Evolutionary conservation across 495 filamentous ascomycete species (phyloP).

Genomic region (Ramalina intermedia): DNA sequence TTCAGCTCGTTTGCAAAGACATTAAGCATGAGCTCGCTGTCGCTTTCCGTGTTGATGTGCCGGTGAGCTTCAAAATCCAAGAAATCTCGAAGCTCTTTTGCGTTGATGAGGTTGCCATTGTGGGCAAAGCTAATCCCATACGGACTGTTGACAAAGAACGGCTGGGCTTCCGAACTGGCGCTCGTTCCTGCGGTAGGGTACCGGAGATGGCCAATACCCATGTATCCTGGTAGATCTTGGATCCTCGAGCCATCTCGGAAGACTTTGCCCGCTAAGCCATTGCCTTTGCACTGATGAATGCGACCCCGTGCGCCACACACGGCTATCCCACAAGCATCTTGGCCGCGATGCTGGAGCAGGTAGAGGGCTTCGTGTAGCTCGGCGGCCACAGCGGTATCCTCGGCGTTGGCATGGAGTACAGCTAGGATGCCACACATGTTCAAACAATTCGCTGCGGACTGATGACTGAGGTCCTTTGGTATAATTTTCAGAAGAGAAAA

Average conservation of each 20-base stretch:
- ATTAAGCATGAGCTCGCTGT: conserved; percentile 91
- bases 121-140: conserved; percentile 51
- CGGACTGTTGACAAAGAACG: conserved; percentile 55
- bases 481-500: conserved; percentile 3
- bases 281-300: conserved; percentile 83
- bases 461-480: conserved; percentile 3
- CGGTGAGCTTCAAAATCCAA: conserved; percentile 82
- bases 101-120: conserved; percentile 94
- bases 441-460: not conserved
- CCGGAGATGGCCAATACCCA: conserved; percentile 79
- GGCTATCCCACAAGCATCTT: conserved; percentile 75
- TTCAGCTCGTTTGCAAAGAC: conserved; percentile 88
- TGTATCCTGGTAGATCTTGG: conserved; percentile 67
- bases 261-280: conserved; percentile 81
- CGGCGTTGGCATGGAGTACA: conserved; percentile 57
- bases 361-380: conserved; percentile 85
- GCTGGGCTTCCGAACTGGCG: conserved; percentile 67
- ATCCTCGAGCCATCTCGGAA: conserved; percentile 61
- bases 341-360: conserved; percentile 56
- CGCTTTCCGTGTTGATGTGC: conserved; percentile 93
- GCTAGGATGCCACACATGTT: conserved; percentile 79
- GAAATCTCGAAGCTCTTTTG: conserved; percentile 58
- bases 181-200: conserved; percentile 87
- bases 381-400: conserved; percentile 47
- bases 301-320: conserved; percentile 66